Percentiles rank a stretch among this genome's conserved stretches.
Conservation (phyloP, 805 yeast genomes). For the Candida insectalens region DNA sequence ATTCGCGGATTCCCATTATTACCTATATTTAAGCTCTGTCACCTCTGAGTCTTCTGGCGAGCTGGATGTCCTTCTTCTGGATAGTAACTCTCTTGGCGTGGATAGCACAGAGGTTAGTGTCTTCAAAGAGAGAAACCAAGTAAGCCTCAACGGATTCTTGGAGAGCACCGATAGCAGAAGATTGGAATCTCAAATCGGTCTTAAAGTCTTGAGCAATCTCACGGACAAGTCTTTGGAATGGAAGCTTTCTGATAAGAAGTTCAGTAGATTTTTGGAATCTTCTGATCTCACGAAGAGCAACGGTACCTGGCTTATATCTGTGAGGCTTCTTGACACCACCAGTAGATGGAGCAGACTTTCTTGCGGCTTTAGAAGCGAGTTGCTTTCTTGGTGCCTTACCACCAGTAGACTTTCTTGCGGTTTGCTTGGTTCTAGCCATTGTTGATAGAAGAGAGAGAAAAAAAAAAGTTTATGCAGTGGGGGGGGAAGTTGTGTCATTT, state of each 20-base stretch:
- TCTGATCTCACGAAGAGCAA: constrained; percentile 93
- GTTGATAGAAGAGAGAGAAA: constrained; percentile 6
- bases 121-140: constrained; percentile 92
- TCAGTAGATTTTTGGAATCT: constrained; percentile 96
- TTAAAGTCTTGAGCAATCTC: constrained; percentile 93
- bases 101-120: constrained; percentile 96
- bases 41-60: constrained; percentile 97
- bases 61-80: constrained; percentile 95
- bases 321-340: constrained; percentile 94
- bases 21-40: constrained; percentile 76
- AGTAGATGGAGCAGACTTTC: constrained; percentile 86
- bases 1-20: constrained; percentile 98
- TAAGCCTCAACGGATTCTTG: constrained; percentile 99
- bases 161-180: constrained; percentile 94
- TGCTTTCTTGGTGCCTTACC: constrained; percentile 96
- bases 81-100: constrained; percentile 99
- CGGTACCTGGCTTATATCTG: constrained; percentile 97
- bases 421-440: constrained; percentile 92
- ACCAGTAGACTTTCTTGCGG: constrained; percentile 92
- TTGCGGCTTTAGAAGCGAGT: constrained; percentile 85
- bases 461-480: not conserved
- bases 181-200: constrained; percentile 92
- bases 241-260: constrained; percentile 88
- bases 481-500: not conserved
- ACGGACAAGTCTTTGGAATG: constrained; percentile 94